Conservation (phyloP, 306 rosid genomes). For the Begonia masoniana region DNA sequence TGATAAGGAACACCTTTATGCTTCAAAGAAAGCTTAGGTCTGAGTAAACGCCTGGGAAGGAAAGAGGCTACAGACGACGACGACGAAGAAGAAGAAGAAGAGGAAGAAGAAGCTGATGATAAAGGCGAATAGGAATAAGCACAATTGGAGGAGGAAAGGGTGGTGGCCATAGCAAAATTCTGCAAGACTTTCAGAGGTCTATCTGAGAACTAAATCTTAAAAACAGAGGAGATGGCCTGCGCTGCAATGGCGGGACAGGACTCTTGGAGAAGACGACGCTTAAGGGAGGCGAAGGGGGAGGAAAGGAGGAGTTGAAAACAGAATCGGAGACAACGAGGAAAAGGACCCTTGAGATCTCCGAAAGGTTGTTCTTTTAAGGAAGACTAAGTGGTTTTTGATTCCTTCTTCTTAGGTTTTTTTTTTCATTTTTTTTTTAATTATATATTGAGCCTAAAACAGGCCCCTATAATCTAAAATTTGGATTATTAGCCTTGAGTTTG, state of each 20-base stretch:
- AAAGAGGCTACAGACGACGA: conserved; percentile 18
- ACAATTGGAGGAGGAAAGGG: conserved; percentile 41
- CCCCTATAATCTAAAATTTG: too few species aligned
- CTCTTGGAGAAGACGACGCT: neutral
- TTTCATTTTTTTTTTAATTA: too few species aligned
- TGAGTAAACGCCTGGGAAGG: conserved; percentile 20
- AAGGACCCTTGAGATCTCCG: conserved; percentile 72
- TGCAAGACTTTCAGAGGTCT: too few species aligned
- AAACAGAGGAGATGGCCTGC: too few species aligned
- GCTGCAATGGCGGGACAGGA: neutral
- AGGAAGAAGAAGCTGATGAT: neutral
- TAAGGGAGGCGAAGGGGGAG: neutral
- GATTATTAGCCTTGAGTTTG: too few species aligned
- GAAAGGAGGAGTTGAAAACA: neutral
- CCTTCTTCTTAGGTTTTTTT: neutral
- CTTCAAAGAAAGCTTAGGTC: conserved; percentile 31
- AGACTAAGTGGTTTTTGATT: neutral
- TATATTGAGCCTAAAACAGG: too few species aligned
- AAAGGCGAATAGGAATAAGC: conserved; percentile 18
- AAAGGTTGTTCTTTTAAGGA: conserved; percentile 32
- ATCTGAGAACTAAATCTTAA: too few species aligned
- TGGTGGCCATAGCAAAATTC: conserved; percentile 34
- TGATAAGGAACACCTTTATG: conserved; percentile 23
- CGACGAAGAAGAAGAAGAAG: conserved; percentile 4
- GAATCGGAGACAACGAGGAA: conserved; percentile 41